Conservation (phyloP, 2,329 filamentous ascomycete genomes). For the Exophiala viscosa region DNA sequence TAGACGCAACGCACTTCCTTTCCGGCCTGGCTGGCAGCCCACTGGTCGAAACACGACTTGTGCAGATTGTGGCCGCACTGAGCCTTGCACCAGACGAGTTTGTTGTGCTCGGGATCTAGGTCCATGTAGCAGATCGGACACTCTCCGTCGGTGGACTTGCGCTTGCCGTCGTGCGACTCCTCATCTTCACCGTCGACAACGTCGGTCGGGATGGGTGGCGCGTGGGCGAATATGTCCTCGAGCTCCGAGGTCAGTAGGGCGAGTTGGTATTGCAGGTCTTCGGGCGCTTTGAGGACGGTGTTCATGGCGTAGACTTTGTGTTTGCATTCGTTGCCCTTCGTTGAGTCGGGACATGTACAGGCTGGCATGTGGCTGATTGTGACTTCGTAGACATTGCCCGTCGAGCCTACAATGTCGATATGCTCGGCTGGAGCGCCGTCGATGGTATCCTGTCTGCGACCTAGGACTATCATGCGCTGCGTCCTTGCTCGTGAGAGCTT, state of each 20-base stretch:
- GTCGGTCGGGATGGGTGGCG: conserved; percentile 48
- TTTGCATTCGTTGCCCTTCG: conserved; percentile 60
- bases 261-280: conserved; percentile 56
- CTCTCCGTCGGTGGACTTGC: conserved; percentile 59
- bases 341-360: conserved; percentile 55
- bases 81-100: conserved; percentile 56
- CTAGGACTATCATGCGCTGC: conserved; percentile 56
- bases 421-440: conserved; percentile 47
- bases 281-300: conserved; percentile 55
- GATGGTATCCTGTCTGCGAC: conserved; percentile 44
- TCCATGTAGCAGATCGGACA: conserved; percentile 62
- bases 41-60: conserved; percentile 54
- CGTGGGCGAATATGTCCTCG: conserved; percentile 51
- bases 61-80: conserved; percentile 64
- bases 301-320: conserved; percentile 47
- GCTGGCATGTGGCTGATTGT: conserved; percentile 50
- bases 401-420: conserved; percentile 57
- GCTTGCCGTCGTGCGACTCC: conserved; percentile 43
- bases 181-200: conserved; percentile 30
- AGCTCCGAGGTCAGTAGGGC: conserved; percentile 60
- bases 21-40: conserved; percentile 40
- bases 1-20: conserved; percentile 43
- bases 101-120: conserved; percentile 44
- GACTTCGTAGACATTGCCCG: conserved; percentile 59
- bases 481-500: conserved; percentile 48